Evolutionary conservation across 2,329 filamentous ascomycete genomes (phyloP), one percentile per base, ranked within the genome.

Genomic region (Zasmidium cellare): DNA sequence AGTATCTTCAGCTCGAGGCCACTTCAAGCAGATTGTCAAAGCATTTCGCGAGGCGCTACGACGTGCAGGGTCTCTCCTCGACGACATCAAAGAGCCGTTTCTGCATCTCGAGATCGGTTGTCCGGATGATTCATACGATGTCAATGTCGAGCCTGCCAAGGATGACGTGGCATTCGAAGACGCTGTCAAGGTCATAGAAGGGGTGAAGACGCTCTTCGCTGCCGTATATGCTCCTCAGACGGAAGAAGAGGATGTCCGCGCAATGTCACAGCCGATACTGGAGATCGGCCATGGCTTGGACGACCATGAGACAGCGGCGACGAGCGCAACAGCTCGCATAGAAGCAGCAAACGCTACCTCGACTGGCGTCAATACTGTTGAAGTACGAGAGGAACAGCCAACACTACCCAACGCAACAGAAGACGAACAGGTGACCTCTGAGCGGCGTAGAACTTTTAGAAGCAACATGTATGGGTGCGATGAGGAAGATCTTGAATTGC

Each of bases 61-160:
- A 0, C 62, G 67, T 47, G 3, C 60, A 25, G 35, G 35, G 35
- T n/a, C 35, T 9, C 23, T 56, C 0, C 64, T 74, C 9, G 58
- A 65, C 6, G 65, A 71, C 9, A 63, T 77, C 20, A 79, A 77
- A 18, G 81, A 84, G 51, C 80, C 82, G 0, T 91, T 92, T 67
- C 72, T 91, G 44, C 79, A 79, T 44, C 72, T 92, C 38, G 82
- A 85, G 56, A 84, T 92, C 25, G 71, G 70, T 14, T 92, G 88
- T 66, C 81, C 84, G 0, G 69, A 76, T 1, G 80, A 80, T 24
- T 86, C 79, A 57, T 92, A 92, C 66, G 89, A 92, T 72, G 78
- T 81, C 1, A 92, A 92, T 63, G 73, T 92, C 5, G 85, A 91
- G 59, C 84, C 88, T 2, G 78, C 84, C 2, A 92, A 92, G 69